Base-by-base conservation (phyloP, 129 eudicot genomes). In the Rutidosis leptorrhynchoides region DNA sequence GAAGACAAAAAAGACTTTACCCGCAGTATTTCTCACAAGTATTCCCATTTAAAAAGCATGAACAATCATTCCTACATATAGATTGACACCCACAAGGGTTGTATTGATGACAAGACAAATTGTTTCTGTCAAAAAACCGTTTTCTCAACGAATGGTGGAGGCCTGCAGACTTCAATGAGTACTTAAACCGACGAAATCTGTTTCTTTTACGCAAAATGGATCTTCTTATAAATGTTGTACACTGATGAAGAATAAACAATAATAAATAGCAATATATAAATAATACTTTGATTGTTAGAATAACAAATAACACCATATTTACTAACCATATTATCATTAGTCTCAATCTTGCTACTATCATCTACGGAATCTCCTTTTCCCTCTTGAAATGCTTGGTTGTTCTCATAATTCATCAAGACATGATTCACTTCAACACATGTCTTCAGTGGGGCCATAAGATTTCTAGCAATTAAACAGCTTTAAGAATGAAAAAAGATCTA, bases 11-110 rank as follows among this genome's bases (percentile, higher is more conserved):
- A 56, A 4, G 29, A 9, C 55, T 64, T 72, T 65, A 91, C 97
- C 97, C 94, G 48, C 96, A 87, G 60, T 87, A 91, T 73, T 91
- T 91, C 66, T 91, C 97, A 73, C 97, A 91, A 69, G 81, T 69
- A 20, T 94, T 87, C 53, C 83, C 83, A 59, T 78, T 91, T 65
- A 75, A 71, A 55, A 74, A 71, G 70, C 97, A 91, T 25, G 87
- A 71, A 78, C 97, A 91, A 53, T 82, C 82, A 65, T 83, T 81
- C 17, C 94, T 90, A 77, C 97, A 91, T 1, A 82, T 71, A 59
- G 88, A 70, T 63, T 81, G 80, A 79, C 97, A 91, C 51, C 85
- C 88, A 69, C 97, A 91, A 7, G 96, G 97, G 54, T 70, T 73
- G 72, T 84, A 91, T 24, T 87, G 94, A 17, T 76, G 79, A 77